A percentile compares a stretch with the other conserved stretches of the same genome.
Evolutionary conservation across 192 early-diverging fungal genomes (phyloP).

Genomic region (Coemansia sp.): DNA sequence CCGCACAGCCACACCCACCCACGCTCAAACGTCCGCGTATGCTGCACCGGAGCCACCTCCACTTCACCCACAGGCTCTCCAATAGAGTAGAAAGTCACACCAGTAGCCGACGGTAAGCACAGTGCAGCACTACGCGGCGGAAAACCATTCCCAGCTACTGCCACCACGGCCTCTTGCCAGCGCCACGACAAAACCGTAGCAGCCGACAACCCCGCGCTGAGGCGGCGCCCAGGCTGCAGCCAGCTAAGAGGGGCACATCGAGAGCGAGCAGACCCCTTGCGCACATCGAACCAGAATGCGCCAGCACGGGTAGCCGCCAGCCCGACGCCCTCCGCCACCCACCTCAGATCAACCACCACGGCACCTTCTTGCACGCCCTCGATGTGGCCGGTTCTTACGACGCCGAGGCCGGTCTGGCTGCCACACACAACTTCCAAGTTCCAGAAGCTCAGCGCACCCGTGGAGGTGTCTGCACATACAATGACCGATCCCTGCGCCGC

Average conservation of each 20-base stretch:
- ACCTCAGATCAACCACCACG: conserved; percentile 22
- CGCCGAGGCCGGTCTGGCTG: not conserved
- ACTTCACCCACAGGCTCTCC: not conserved
- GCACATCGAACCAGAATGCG: conserved; percentile 29
- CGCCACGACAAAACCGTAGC: conserved; percentile 35
- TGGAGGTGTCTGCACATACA: conserved; percentile 11
- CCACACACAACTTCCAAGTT: not conserved
- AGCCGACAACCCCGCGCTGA: not conserved
- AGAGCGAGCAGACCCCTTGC: not conserved
- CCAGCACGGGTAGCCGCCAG: conserved; percentile 21
- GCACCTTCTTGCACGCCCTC: not conserved
- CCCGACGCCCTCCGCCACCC: conserved; percentile 18
- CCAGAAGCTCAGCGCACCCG: conserved; percentile 24
- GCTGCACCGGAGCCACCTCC: not conserved
- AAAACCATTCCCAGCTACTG: not conserved
- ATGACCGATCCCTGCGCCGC: conserved; percentile 11
- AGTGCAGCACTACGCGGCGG: conserved; percentile 26
- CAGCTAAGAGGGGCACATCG: conserved; percentile 1
- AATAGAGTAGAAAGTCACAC: conserved; percentile 25
- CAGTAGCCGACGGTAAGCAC: conserved; percentile 33
- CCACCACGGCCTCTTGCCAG: conserved; percentile 41
- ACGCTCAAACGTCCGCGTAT: conserved; percentile 18
- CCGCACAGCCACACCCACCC: conserved; percentile 53
- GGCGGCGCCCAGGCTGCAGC: not conserved
- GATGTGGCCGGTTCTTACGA: not conserved